Percentiles rank a stretch among this genome's conserved stretches.
phyloP scores from a whole-genome alignment of 2,329 filamentous ascomycete genomes.

The Acephala macrosclerotiorum region DNA sequence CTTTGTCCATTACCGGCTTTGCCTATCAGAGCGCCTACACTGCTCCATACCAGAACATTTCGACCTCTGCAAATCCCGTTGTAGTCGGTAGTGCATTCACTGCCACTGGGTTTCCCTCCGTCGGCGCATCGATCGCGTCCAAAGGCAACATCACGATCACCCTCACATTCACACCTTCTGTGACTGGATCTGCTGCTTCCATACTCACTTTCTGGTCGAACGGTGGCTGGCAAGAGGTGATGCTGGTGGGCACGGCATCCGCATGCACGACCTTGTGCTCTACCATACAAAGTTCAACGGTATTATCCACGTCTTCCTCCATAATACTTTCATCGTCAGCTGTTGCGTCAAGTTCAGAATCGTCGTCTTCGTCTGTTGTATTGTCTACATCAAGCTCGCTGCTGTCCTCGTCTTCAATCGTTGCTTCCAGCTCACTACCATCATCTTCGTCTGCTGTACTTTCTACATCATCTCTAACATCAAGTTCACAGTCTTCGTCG shows the following conservation, averaged over 20 bases:
- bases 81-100: conserved; percentile 9
- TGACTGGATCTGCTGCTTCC: conserved; percentile 10
- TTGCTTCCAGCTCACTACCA: not conserved
- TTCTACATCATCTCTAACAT: too few species aligned
- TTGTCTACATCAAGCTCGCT: too few species aligned
- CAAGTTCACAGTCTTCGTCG: too few species aligned
- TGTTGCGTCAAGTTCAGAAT: not conserved
- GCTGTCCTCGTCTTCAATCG: not conserved
- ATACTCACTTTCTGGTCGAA: conserved; percentile 19
- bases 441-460: too few species aligned
- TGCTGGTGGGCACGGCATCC: conserved; percentile 15
- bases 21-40: conserved; percentile 11
- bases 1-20: conserved; percentile 10
- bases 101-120: conserved; percentile 4
- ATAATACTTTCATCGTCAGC: not conserved
- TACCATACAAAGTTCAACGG: not conserved
- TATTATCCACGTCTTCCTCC: not conserved
- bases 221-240: conserved; percentile 10
- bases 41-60: conserved; percentile 1
- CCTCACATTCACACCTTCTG: conserved; percentile 3
- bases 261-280: conserved; percentile 3
- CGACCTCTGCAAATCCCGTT: not conserved
- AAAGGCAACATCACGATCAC: not conserved
- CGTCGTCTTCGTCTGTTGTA: not conserved
- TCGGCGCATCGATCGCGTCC: conserved; percentile 5